Percentiles rank a stretch among this genome's conserved stretches.
Evolutionary conservation across 257 asterid genomes (phyloP).

Genomic region (Solanum stenotomum): DNA sequence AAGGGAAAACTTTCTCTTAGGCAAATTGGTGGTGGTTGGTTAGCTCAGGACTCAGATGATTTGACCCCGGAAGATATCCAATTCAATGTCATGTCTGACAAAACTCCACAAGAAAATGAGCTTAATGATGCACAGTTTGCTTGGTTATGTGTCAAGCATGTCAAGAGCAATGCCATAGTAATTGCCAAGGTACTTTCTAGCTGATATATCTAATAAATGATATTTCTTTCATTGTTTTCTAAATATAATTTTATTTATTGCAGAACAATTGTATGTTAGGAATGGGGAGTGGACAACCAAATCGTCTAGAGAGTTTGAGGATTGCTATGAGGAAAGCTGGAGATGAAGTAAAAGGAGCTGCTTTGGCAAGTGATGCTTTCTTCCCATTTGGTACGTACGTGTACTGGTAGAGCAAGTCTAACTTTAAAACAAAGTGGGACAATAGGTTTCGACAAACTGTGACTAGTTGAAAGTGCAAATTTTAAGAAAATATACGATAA

Average conservation of each 20-base stretch:
- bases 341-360: constrained; percentile 85
- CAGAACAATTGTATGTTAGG: constrained; percentile 85
- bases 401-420: not conserved
- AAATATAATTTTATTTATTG: not conserved
- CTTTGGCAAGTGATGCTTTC: constrained; percentile 97
- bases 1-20: constrained; percentile 81
- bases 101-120: constrained; percentile 55
- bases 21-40: constrained; percentile 98
- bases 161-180: constrained; percentile 93
- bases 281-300: constrained; percentile 99
- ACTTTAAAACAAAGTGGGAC: not conserved
- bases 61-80: constrained; percentile 69
- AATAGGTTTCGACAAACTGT: not conserved
- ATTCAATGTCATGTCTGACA: constrained; percentile 60
- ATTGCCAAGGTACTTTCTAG: constrained; percentile 58
- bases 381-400: constrained; percentile 72
- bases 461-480: not conserved
- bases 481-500: not conserved
- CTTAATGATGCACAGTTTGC: constrained; percentile 77
- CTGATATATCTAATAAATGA: not conserved
- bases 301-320: constrained; percentile 87
- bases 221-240: not conserved
- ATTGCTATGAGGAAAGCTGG: constrained; percentile 89
- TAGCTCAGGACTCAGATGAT: constrained; percentile 96
- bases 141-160: constrained; percentile 94